Conservation (phyloP, 2,329 filamentous ascomycete genomes). For the Teratosphaeria zuluensis region DNA sequence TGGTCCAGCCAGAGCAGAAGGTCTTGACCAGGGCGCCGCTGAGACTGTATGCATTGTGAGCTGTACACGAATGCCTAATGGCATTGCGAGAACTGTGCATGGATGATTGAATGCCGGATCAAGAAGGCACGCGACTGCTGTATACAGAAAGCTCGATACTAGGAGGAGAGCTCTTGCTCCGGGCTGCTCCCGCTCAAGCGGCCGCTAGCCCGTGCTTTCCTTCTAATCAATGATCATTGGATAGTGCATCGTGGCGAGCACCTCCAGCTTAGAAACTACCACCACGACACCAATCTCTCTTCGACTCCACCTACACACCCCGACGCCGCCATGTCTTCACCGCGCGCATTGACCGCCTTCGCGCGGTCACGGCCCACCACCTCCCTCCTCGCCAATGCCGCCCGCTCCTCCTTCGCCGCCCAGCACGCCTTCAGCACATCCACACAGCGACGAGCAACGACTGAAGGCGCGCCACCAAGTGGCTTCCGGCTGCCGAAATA, state of each 20-base stretch:
- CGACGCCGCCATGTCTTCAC: constrained; percentile 33
- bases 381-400: constrained; percentile 28
- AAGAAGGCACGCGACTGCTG: background rate
- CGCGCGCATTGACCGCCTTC: constrained; percentile 39
- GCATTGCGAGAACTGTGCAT: constrained; percentile 5
- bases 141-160: background rate
- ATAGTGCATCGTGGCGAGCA: background rate
- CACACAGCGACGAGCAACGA: constrained; percentile 45
- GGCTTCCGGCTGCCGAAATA: constrained; percentile 72
- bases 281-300: background rate
- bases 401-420: constrained; percentile 36
- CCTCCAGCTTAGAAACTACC: background rate
- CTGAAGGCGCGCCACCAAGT: constrained; percentile 66
- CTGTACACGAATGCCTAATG: constrained; percentile 9
- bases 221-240: background rate
- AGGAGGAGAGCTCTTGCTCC: background rate
- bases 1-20: constrained; percentile 7
- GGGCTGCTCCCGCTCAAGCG: background rate
- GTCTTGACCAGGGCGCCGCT: constrained; percentile 12
- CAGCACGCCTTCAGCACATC: constrained; percentile 49
- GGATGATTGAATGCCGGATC: background rate
- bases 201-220: background rate
- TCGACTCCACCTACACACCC: background rate
- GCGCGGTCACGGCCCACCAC: constrained; percentile 33
- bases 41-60: constrained; percentile 15